phyloP scores from a whole-genome alignment of 257 asterid genomes.

The Przewalskia tangutica region DNA sequence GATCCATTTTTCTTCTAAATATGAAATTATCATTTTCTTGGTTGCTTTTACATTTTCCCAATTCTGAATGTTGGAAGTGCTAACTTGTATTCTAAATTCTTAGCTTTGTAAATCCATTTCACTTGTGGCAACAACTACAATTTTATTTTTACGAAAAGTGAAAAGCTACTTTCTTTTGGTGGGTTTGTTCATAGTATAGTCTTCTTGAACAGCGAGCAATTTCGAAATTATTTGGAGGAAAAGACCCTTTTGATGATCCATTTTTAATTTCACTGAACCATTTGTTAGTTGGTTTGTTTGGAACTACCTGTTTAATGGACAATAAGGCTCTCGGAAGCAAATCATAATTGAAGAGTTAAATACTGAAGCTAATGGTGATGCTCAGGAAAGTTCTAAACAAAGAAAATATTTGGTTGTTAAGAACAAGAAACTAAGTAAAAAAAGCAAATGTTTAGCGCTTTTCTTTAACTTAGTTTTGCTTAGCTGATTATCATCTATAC shows the following conservation, averaged over 20 bases:
- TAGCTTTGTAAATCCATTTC: too few species aligned
- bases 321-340: slow-evolving; percentile 25
- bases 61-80: too few species aligned
- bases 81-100: too few species aligned
- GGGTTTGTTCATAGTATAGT: background rate
- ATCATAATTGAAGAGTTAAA: slow-evolving; percentile 56
- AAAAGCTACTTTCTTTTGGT: too few species aligned
- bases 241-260: slow-evolving; percentile 64
- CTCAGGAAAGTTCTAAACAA: slow-evolving; percentile 17
- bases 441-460: slow-evolving; percentile 21
- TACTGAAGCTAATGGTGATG: slow-evolving; percentile 32
- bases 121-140: too few species aligned
- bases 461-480: background rate
- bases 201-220: slow-evolving; percentile 13
- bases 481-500: background rate
- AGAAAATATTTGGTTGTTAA: slow-evolving; percentile 31
- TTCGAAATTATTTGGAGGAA: slow-evolving; percentile 64
- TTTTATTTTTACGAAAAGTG: too few species aligned
- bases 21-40: too few species aligned
- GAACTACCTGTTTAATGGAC: slow-evolving; percentile 31
- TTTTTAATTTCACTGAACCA: slow-evolving; percentile 42
- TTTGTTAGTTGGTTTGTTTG: slow-evolving; percentile 36
- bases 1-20: too few species aligned
- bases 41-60: too few species aligned
- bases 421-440: slow-evolving; percentile 17